Percentiles rank a stretch among this genome's conserved stretches.
phyloP scores from a whole-genome alignment of 495 filamentous ascomycete genomes.

The Clohesyomyces aquaticus region DNA sequence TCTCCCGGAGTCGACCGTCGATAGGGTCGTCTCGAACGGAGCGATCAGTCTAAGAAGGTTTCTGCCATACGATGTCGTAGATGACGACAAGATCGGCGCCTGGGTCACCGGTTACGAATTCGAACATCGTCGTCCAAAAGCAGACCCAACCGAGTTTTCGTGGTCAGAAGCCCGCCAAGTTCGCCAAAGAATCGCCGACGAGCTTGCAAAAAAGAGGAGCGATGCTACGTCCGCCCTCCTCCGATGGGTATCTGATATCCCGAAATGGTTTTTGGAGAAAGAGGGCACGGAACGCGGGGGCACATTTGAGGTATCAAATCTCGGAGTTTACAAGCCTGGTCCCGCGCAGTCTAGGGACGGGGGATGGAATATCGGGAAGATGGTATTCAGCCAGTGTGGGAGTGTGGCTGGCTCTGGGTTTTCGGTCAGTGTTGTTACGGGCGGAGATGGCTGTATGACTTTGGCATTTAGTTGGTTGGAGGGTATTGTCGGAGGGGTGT shows the following conservation, averaged over 20 bases:
- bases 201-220: slow-evolving; percentile 44
- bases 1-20: neutral
- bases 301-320: slow-evolving; percentile 54
- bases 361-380: slow-evolving; percentile 41
- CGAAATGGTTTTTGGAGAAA: slow-evolving; percentile 44
- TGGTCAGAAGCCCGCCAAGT: slow-evolving; percentile 51
- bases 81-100: slow-evolving; percentile 3
- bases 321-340: slow-evolving; percentile 47
- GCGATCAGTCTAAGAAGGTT: slow-evolving; percentile 11
- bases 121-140: neutral
- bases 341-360: slow-evolving; percentile 12
- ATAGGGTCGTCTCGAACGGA: neutral
- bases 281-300: slow-evolving; percentile 46
- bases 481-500: slow-evolving; percentile 3
- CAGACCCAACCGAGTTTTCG: slow-evolving; percentile 16
- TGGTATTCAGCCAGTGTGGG: slow-evolving; percentile 55
- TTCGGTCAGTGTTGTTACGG: slow-evolving; percentile 47
- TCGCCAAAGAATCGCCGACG: slow-evolving; percentile 41
- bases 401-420: slow-evolving; percentile 50
- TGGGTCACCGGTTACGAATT: slow-evolving; percentile 21
- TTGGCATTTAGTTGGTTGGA: slow-evolving; percentile 47
- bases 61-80: neutral
- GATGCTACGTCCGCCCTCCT: slow-evolving; percentile 48
- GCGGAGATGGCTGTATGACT: slow-evolving; percentile 46
- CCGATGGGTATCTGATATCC: slow-evolving; percentile 48